These are phyloP conservation scores for Boletus edulis DNA, from an alignment of 768 basidiomycete species.

Conservation along the genomic window DNA sequence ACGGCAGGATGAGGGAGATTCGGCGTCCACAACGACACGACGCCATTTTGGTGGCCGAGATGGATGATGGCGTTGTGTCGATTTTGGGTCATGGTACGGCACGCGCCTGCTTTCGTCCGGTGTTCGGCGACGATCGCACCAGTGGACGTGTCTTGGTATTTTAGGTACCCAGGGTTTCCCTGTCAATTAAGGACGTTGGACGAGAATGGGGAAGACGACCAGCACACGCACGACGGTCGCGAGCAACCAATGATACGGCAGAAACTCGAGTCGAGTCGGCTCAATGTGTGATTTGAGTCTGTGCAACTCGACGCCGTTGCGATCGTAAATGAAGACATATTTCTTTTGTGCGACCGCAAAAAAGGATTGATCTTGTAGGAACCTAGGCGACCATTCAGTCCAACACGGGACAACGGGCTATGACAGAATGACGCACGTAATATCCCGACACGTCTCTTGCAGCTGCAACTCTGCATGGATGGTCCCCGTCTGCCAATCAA, in stretches of 20 bases:
- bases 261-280: constrained; percentile 84
- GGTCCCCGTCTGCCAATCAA: constrained; percentile 88
- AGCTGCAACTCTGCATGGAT: constrained; percentile 87
- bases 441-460: constrained; percentile 87
- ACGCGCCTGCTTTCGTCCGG: constrained; percentile 86
- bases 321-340: constrained; percentile 95
- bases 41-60: constrained; percentile 93
- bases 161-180: constrained; percentile 89
- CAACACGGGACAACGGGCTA: not conserved
- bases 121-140: constrained; percentile 84
- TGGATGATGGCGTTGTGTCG: constrained; percentile 91
- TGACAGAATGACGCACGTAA: constrained; percentile 58
- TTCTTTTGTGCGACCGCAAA: constrained; percentile 96
- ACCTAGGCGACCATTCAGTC: constrained; percentile 43
- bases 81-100: constrained; percentile 86
- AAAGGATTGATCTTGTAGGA: constrained; percentile 89
- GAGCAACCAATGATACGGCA: constrained; percentile 95
- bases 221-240: constrained; percentile 65
- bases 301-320: constrained; percentile 90
- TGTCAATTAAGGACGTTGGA: constrained; percentile 18
- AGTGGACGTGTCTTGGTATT: constrained; percentile 97
- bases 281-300: constrained; percentile 82
- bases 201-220: not conserved
- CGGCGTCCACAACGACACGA: constrained; percentile 96
- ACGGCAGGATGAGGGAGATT: constrained; percentile 91